Evolutionary conservation across 1,284 basidiomycete species (phyloP), one percentile per base, ranked within the genome.

Genomic region (Tilletia caries): DNA sequence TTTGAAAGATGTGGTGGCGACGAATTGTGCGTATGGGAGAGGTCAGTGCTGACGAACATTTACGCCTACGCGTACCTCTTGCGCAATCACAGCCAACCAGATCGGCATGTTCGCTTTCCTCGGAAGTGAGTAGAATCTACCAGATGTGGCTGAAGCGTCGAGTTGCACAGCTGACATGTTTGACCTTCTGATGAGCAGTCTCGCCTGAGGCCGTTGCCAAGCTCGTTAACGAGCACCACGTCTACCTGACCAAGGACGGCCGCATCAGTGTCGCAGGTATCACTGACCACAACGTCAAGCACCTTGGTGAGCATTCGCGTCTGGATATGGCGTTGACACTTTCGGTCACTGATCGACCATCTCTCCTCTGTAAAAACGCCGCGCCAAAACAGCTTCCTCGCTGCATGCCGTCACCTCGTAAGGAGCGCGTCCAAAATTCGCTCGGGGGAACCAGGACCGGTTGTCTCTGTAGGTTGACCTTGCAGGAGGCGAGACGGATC

Each of bases 71-170:
- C 13, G 6, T 41, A 13, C 32, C 18, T 62, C 41, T 37, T 34
- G n/a, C 20, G 62, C 23, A 25, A 25, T n/a, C 23, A 8, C 66
- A 70, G 68, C 81, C 68, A 83, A 81, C 75, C 82, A 83, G 73
- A 83, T 83, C 60, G 82, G 81, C 69, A 82, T 82, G 81, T 82
- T 82, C 69, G 79, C 79, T 67, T 82, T 78, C 76, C 74, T 80
- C 27, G 77, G 77, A 34, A 76, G 67, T 68, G 60, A 68, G 69
- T 70, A 2, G 13, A 6, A 33, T 34, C 8, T 33, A 27, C 20
- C 20, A 54, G 52, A 54, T 23, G 10, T 3, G 25, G 20, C 12
- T 50, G 43, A 44, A 44, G 20, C 43, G 20, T 50, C 20, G 48
- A 6, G 18, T 4, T 50, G 4, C 48, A 25, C 25, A n/a, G 48